These are phyloP conservation scores for Calendula officinalis DNA, from an alignment of 129 eudicot genomes.

Conservation along the genomic window DNA sequence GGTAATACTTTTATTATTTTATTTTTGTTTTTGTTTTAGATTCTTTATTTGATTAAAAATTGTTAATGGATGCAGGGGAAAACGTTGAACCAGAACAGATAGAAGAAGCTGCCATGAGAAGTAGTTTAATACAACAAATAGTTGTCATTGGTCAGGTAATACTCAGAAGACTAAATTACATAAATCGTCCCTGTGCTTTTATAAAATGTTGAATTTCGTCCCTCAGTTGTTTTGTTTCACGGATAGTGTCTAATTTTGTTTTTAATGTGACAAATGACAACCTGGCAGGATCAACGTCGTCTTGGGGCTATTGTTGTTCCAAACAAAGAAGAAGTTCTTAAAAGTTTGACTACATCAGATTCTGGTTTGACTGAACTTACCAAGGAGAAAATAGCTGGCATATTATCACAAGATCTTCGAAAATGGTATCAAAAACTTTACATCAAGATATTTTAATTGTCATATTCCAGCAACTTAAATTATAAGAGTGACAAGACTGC, in stretches of 20 bases:
- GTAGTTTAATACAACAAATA: constrained; percentile 79
- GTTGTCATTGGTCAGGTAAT: constrained; percentile 92
- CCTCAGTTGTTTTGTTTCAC: too few species aligned
- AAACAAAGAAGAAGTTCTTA: constrained; percentile 72
- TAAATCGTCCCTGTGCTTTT: too few species aligned
- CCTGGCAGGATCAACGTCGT: constrained; percentile 97
- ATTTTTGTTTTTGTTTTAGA: background rate
- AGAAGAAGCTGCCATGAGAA: constrained; percentile 96
- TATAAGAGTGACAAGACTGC: too few species aligned
- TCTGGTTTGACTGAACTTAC: constrained; percentile 53
- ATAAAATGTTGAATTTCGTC: too few species aligned
- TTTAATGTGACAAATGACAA: constrained; percentile 8
- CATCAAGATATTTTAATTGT: background rate
- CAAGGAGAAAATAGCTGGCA: constrained; percentile 42
- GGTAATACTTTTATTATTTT: constrained; percentile 38
- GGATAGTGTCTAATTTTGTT: constrained; percentile 2
- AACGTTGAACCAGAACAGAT: constrained; percentile 92
- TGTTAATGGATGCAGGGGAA: constrained; percentile 55
- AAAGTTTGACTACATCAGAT: constrained; percentile 37
- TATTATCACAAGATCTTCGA: constrained; percentile 61
- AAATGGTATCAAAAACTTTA: constrained; percentile 57
- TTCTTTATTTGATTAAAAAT: constrained; percentile 11
- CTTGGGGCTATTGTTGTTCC: constrained; percentile 98
- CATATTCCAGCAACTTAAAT: too few species aligned
- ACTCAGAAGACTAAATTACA: background rate